Conservation (phyloP, 495 filamentous ascomycete species). For the Choiromyces venosus region DNA sequence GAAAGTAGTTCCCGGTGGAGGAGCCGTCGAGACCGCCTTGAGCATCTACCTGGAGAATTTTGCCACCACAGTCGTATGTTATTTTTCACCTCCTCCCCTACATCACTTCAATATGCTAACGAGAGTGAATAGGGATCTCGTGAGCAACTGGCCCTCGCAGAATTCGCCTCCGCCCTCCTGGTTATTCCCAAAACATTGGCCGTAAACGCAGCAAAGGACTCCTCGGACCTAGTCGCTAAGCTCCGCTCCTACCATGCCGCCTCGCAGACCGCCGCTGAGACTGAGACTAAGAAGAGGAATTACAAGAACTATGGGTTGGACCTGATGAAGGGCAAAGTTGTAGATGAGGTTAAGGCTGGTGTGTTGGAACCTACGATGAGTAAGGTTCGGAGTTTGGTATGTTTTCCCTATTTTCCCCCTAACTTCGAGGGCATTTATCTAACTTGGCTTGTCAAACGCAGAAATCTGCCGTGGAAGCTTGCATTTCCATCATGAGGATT, state of each 20-base stretch:
- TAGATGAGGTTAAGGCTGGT: slow-evolving; percentile 88
- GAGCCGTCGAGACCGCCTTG: slow-evolving; percentile 95
- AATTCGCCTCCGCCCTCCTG: slow-evolving; percentile 91
- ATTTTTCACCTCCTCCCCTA: neutral
- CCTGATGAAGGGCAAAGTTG: slow-evolving; percentile 79
- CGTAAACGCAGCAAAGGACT: slow-evolving; percentile 94
- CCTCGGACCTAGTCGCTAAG: slow-evolving; percentile 88
- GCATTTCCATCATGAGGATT: slow-evolving; percentile 98
- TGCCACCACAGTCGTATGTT: slow-evolving; percentile 82
- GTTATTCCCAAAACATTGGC: slow-evolving; percentile 94
- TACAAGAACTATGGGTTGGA: slow-evolving; percentile 99
- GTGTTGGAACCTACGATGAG: slow-evolving; percentile 97
- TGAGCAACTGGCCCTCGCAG: slow-evolving; percentile 95
- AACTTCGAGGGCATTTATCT: neutral
- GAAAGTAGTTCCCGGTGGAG: slow-evolving; percentile 91
- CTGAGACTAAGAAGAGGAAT: slow-evolving; percentile 80
- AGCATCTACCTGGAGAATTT: slow-evolving; percentile 99
- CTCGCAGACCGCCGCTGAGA: slow-evolving; percentile 80
- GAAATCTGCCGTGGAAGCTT: slow-evolving; percentile 97
- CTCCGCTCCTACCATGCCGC: slow-evolving; percentile 91
- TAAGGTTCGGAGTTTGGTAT: slow-evolving; percentile 82
- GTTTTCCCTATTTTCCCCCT: neutral
- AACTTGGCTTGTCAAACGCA: neutral
- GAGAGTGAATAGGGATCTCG: slow-evolving; percentile 61
- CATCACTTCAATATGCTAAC: neutral